phyloP scores from a whole-genome alignment of 331 rosid species.

The Malus hybrid region DNA sequence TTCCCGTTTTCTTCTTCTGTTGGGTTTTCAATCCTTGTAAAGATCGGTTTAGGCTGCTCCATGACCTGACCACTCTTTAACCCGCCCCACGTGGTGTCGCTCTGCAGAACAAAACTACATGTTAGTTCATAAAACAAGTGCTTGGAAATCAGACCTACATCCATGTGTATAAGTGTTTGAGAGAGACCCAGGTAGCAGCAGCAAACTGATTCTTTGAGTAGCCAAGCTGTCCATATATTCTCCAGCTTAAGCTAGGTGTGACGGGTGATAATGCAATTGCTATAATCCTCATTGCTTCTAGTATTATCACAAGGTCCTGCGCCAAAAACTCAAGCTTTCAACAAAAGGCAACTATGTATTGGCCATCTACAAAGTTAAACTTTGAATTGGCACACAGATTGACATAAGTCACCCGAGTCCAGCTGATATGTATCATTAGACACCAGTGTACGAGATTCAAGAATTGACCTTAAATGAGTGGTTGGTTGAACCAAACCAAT shows the following conservation, averaged over 20 bases:
- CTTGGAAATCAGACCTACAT: background rate
- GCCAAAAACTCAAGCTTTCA: constrained; percentile 7
- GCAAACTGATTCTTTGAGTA: constrained; percentile 65
- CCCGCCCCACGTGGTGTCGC: constrained; percentile 87
- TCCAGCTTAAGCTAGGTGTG: constrained; percentile 73
- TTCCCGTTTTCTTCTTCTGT: constrained; percentile 32
- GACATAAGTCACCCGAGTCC: background rate
- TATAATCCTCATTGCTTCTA: constrained; percentile 79
- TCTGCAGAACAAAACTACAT: constrained; percentile 35
- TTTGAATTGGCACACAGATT: background rate
- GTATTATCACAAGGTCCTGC: constrained; percentile 92
- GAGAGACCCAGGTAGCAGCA: constrained; percentile 75
- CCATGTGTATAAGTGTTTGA: background rate
- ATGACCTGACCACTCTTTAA: constrained; percentile 75
- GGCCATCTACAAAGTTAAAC: background rate
- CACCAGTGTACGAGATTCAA: background rate
- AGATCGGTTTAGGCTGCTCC: constrained; percentile 79
- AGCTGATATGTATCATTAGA: background rate
- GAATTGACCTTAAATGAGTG: background rate
- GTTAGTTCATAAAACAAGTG: constrained; percentile 21
- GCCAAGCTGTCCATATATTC: constrained; percentile 86
- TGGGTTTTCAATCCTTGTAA: constrained; percentile 73
- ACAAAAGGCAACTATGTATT: background rate
- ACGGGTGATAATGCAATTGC: constrained; percentile 75
- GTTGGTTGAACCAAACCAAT: too few relatives aligned